Evolutionary conservation across 1,139 yeast species (phyloP).

Genomic region (Scheffersomyces illinoinensis): DNA sequence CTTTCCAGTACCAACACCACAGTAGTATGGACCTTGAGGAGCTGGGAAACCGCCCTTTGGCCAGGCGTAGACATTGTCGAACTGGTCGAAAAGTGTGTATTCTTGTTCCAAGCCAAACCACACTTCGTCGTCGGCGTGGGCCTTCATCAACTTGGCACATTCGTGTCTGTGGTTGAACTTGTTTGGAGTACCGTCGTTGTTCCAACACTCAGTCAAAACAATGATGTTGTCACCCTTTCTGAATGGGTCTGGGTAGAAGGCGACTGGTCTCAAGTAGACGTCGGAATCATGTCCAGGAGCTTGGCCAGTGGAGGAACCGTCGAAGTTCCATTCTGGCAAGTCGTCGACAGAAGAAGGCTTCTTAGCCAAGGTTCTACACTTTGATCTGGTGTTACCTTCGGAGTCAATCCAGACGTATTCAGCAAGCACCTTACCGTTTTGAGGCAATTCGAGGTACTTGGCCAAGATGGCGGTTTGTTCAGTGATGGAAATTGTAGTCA

Average conservation of each 20-base stretch:
- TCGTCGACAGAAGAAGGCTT: conserved; percentile 75
- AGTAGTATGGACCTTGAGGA: conserved; percentile 99
- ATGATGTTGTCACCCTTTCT: conserved; percentile 96
- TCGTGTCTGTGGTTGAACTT: conserved; percentile 97
- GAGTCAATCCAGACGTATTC: conserved; percentile 99
- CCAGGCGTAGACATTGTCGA: conserved; percentile 94
- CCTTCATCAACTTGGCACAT: conserved; percentile 93
- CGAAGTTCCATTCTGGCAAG: conserved; percentile 98
- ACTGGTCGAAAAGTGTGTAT: conserved; percentile 92
- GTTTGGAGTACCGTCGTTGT: conserved; percentile 99
- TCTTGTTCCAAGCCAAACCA: conserved; percentile 99
- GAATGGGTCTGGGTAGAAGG: conserved; percentile 94
- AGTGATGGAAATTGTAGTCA: conserved; percentile 43
- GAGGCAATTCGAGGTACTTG: conserved; percentile 82
- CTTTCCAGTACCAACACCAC: conserved; percentile 99
- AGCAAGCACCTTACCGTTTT: conserved; percentile 84
- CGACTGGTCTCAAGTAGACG: conserved; percentile 89
- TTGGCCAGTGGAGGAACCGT: conserved; percentile 97
- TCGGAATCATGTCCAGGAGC: conserved; percentile 99
- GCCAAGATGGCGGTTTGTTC: conserved; percentile 77
- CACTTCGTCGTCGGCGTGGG: conserved; percentile 79
- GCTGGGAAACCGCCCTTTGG: conserved; percentile 99
- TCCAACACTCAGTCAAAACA: conserved; percentile 95
- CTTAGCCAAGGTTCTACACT: conserved; percentile 81
- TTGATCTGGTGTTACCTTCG: conserved; percentile 88